Evolutionary conservation across 768 basidiomycete genomes (phyloP).

Genomic region (Tubosaeta brunneosetosa): DNA sequence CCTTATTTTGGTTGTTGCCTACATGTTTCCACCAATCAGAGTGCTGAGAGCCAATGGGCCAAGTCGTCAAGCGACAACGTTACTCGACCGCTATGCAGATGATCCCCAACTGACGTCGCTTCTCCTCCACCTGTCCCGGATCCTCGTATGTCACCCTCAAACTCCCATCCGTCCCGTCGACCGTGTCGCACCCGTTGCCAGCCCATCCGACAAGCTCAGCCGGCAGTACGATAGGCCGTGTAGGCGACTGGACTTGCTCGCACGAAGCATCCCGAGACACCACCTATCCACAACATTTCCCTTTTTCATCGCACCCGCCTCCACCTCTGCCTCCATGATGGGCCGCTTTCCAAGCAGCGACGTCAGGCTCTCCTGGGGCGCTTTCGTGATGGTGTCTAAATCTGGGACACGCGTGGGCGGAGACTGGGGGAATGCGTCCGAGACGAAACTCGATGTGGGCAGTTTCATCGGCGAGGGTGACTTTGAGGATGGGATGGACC

Average conservation of each 20-base stretch:
- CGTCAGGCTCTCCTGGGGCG: conserved; percentile 64
- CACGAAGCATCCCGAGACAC: conserved; percentile 38
- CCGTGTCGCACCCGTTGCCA: conserved; percentile 11
- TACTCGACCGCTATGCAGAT: no score
- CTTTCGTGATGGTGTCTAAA: conserved; percentile 47
- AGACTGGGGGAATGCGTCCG: conserved; percentile 12
- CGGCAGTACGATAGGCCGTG: conserved; percentile 4
- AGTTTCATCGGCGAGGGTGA: conserved; percentile 52
- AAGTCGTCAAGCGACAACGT: no score
- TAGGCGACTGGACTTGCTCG: conserved; percentile 17
- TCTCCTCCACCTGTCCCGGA: conserved; percentile 57
- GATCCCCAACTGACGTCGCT: conserved; percentile 52
- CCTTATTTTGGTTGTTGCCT: no score
- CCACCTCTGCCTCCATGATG: conserved; percentile 37
- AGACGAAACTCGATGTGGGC: conserved; percentile 16
- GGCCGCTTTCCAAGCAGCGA: conserved; percentile 66
- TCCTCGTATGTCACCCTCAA: conserved; percentile 66
- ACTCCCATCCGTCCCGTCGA: conserved; percentile 39
- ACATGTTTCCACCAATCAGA: no score
- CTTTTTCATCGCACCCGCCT: conserved; percentile 15
- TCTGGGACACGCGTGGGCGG: conserved; percentile 36
- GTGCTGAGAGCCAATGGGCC: no score
- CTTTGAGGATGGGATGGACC: conserved; percentile 55
- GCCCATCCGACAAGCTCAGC: conserved; percentile 24
- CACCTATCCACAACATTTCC: conserved; percentile 21